Conservation (phyloP, 2,329 filamentous ascomycete genomes). For the Trichophyton mentagrophytes region DNA sequence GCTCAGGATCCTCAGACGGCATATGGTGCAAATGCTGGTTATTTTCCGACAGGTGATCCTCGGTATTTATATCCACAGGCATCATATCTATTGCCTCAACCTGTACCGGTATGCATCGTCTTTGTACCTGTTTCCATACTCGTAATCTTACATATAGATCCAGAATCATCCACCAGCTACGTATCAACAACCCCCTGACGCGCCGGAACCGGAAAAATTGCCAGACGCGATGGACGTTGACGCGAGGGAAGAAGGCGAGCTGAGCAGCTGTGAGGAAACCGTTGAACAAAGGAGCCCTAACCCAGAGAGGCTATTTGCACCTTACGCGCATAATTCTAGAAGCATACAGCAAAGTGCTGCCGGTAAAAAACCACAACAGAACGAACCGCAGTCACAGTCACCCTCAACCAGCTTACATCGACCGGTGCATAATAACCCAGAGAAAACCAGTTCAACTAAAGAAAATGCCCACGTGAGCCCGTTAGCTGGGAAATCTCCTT, state of each 20-base stretch:
- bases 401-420: not conserved
- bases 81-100: not conserved
- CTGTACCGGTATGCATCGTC: not conserved
- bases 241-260: constrained; percentile 60
- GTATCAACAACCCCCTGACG: not conserved
- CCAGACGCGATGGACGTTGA: constrained; percentile 23
- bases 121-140: not conserved
- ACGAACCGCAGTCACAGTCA: not conserved
- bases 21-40: not conserved
- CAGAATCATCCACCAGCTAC: not conserved
- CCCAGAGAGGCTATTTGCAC: not conserved
- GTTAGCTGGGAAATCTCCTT: constrained; percentile 19
- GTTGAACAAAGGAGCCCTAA: constrained; percentile 2
- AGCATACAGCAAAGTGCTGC: not conserved
- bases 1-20: not conserved
- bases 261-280: constrained; percentile 51
- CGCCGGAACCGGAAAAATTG: not conserved
- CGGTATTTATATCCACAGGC: not conserved
- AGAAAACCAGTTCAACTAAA: not conserved
- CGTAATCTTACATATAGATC: not conserved
- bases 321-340: not conserved
- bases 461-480: not conserved
- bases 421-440: not conserved
- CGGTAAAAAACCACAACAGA: not conserved
- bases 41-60: not conserved